Percentiles rank a stretch among this genome's conserved stretches.
These are phyloP conservation scores for Trichoderma erinaceum DNA, from an alignment of 495 filamentous ascomycete genomes.

Conservation along the genomic window DNA sequence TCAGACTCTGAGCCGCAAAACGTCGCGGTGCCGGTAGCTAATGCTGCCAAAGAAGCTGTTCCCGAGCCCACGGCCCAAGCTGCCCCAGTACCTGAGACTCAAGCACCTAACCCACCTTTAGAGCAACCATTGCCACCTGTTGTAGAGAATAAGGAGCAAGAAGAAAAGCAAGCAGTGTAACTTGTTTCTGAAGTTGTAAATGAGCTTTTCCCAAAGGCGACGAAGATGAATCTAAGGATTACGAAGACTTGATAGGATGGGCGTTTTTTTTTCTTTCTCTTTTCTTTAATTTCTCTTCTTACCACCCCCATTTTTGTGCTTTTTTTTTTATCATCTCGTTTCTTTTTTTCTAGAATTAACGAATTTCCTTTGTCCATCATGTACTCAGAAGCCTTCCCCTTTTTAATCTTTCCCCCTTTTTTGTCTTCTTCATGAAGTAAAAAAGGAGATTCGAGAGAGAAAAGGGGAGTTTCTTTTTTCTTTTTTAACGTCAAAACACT, in stretches of 20 bases:
- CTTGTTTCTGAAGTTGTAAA: not conserved
- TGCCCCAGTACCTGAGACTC: not conserved
- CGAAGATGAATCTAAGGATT: not conserved
- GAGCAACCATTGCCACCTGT: not conserved
- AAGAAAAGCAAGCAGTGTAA: not conserved
- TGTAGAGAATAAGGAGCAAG: conserved; percentile 6
- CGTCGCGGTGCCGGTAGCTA: not conserved
- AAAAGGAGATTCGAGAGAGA: not conserved
- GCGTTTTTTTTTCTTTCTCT: conserved; percentile 10
- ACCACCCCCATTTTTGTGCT: not conserved
- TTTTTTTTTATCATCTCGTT: not conserved
- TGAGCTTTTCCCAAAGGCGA: not conserved
- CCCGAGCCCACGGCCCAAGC: not conserved
- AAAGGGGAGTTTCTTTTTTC: not conserved
- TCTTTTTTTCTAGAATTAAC: conserved; percentile 4
- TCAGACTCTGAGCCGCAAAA: not conserved
- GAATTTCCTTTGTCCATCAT: conserved; percentile 12
- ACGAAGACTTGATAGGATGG: conserved; percentile 12
- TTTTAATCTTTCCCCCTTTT: not conserved
- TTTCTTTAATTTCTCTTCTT: not conserved
- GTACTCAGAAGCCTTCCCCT: not conserved
- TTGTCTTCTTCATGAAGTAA: not conserved
- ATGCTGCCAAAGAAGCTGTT: not conserved
- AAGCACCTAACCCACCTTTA: not conserved
- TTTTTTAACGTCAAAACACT: not conserved